Evolutionary conservation across 2,329 filamentous ascomycete species (phyloP).

Genomic region (Dactylellina leptospora): DNA sequence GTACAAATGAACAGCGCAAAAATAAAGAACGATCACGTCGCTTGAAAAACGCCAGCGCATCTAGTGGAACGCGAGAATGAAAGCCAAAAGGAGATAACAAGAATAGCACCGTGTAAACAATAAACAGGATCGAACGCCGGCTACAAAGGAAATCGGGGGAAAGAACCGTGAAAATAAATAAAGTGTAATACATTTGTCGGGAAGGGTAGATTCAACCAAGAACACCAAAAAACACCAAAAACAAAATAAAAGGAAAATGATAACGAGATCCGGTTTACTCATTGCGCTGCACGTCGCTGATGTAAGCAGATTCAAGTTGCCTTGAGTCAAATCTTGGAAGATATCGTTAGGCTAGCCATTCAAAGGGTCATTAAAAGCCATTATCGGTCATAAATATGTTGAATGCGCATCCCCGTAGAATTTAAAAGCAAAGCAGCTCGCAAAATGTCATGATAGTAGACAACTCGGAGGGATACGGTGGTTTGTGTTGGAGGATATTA

Average conservation of each 20-base stretch:
- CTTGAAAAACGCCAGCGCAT: conserved; percentile 53
- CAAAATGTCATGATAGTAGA: too few species aligned
- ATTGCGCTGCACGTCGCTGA: conserved; percentile 36
- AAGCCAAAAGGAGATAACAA: neutral
- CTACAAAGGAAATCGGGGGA: conserved; percentile 14
- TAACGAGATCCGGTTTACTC: neutral
- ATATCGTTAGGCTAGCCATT: conserved; percentile 36
- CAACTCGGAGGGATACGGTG: neutral
- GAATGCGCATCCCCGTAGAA: neutral
- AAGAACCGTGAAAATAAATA: neutral
- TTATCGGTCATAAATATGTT: conserved; percentile 39
- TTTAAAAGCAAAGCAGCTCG: neutral
- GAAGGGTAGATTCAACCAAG: conserved; percentile 5
- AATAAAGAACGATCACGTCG: conserved; percentile 13
- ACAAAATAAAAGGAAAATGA: conserved; percentile 17
- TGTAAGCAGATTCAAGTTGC: conserved; percentile 50
- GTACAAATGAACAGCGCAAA: neutral
- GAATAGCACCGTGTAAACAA: conserved; percentile 26
- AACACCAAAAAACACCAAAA: too few species aligned
- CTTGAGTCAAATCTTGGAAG: conserved; percentile 47
- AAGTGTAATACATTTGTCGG: conserved; percentile 16
- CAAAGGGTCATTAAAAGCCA: conserved; percentile 37
- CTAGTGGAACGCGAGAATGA: conserved; percentile 38
- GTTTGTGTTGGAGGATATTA: conserved; percentile 20
- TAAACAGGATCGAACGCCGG: conserved; percentile 30